Evolutionary conservation across 495 filamentous ascomycete species (phyloP), one percentile per base, ranked within the genome.

Genomic region (Talaromyces borbonicus): DNA sequence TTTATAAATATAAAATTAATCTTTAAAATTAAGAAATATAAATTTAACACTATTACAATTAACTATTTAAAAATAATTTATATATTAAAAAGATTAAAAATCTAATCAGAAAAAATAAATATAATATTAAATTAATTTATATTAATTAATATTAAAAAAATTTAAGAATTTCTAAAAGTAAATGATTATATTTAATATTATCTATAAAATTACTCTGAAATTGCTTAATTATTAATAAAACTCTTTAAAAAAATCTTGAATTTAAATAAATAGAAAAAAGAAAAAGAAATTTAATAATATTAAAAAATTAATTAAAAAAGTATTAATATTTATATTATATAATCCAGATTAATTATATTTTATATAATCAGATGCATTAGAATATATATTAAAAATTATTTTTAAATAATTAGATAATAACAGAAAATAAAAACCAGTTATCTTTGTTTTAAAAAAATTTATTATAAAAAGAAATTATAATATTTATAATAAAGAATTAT

Each of bases 361-460:
- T 29, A 29, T 6, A 29, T 29, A 29, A 29, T 29, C 5, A 6
- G 5, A 29, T 29, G 11, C 5, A 29, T 29, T 31, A 27, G 29
- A 33, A 30, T 23, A 22, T 20, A 26, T 11, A n/a, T n/a, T n/a
- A n/a, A n/a, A n/a, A n/a, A n/a, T n/a, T n/a, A n/a, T n/a, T n/a
- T n/a, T 15, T 47, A 25, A 43, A 14, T 9, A 45, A 15, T 26
- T 48, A 45, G 15, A 35, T 43, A 16, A 46, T 4, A 42, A 37
- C 19, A 45, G 22, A 22, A 24, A 45, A 49, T 49, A 45, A 19
- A 49, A 20, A 12, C 4, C 46, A 42, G 15, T 19, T 48, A 46
- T 16, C 14, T 47, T 43, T 18, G 22, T 42, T 43, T 23, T 4
- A 42, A 49, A 30, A 11, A 37, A 8, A 24, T 41, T 22, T 49